Evolutionary conservation across 1,284 basidiomycete genomes (phyloP).

Genomic region (Vanrija sp.): DNA sequence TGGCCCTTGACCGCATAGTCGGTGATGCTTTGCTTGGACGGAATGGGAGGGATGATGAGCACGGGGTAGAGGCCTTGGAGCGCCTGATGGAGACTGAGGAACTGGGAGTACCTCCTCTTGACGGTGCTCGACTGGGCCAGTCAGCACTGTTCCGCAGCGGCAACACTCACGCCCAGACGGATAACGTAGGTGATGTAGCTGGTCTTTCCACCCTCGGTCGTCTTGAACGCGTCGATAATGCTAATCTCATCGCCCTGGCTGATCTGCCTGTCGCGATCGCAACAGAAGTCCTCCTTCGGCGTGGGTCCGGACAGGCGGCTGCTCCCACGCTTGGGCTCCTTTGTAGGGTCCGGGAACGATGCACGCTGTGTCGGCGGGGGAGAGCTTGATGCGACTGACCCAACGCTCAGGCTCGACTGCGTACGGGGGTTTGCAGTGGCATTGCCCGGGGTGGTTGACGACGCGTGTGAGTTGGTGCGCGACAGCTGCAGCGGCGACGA

Average conservation of each 20-base stretch:
- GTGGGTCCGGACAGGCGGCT: constrained; percentile 38
- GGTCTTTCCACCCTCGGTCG: constrained; percentile 73
- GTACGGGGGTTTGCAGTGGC: no score
- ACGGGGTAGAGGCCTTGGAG: constrained; percentile 90
- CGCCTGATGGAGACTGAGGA: constrained; percentile 83
- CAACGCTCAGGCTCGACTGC: no score
- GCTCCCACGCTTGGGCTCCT: constrained; percentile 33
- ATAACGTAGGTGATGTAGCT: constrained; percentile 96
- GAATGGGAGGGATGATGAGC: constrained; percentile 94
- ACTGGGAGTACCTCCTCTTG: constrained; percentile 92
- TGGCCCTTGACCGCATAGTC: constrained; percentile 95
- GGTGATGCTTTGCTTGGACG: constrained; percentile 89
- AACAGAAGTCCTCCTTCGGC: constrained; percentile 44
- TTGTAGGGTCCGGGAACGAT: constrained; percentile 42
- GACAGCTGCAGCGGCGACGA: constrained; percentile 10
- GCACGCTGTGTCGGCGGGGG: constrained; percentile 47
- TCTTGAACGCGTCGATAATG: constrained; percentile 93
- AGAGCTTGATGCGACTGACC: constrained; percentile 33
- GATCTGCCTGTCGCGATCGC: constrained; percentile 45
- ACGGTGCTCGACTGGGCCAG: constrained; percentile 68
- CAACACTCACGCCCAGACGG: constrained; percentile 69
- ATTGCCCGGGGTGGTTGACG: constrained; percentile 1
- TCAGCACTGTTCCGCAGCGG: not conserved
- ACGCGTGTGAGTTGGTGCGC: constrained; percentile 11
- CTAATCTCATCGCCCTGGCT: constrained; percentile 41